These are phyloP conservation scores for Nannizziopsis arthrosporioides DNA, from an alignment of 2,329 filamentous ascomycete species.

Conservation along the genomic window DNA sequence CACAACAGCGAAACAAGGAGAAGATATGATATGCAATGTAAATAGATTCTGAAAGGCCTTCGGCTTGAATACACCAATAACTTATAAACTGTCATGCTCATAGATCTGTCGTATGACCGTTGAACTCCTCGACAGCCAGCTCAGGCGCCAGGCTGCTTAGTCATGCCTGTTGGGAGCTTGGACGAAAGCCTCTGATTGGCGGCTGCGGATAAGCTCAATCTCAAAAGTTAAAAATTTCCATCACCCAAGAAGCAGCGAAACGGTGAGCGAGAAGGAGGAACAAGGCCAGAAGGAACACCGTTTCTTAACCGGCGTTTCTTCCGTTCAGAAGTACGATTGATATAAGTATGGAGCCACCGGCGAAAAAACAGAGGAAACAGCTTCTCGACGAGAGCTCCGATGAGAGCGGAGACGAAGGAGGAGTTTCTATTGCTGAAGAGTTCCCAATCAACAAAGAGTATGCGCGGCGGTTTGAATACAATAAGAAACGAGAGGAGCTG, in stretches of 20 bases:
- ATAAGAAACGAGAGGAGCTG: constrained; percentile 88
- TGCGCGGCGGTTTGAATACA: constrained; percentile 82
- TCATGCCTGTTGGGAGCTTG: not conserved
- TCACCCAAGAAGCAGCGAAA: not conserved
- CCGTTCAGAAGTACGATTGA: too few relatives aligned
- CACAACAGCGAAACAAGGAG: not conserved
- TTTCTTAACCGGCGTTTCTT: not conserved
- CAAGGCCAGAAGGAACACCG: not conserved
- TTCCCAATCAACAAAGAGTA: constrained; percentile 87
- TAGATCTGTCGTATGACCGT: not conserved
- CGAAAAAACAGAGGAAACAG: constrained; percentile 32
- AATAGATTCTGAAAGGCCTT: constrained; percentile 2
- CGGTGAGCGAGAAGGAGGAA: not conserved
- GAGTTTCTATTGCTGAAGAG: constrained; percentile 20
- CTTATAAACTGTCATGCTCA: not conserved
- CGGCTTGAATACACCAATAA: not conserved
- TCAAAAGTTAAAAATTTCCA: constrained; percentile 6
- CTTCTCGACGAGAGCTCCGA: constrained; percentile 32
- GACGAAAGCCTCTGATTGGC: constrained; percentile 6
- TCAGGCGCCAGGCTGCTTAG: constrained; percentile 7
- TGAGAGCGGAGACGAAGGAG: constrained; percentile 32
- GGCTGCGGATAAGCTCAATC: not conserved
- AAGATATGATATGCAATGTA: not conserved
- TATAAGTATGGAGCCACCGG: constrained; percentile 31
- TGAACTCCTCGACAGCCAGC: not conserved